These are phyloP conservation scores for Colletotrichum phormii DNA, from an alignment of 2,329 filamentous ascomycete genomes.

Conservation along the genomic window DNA sequence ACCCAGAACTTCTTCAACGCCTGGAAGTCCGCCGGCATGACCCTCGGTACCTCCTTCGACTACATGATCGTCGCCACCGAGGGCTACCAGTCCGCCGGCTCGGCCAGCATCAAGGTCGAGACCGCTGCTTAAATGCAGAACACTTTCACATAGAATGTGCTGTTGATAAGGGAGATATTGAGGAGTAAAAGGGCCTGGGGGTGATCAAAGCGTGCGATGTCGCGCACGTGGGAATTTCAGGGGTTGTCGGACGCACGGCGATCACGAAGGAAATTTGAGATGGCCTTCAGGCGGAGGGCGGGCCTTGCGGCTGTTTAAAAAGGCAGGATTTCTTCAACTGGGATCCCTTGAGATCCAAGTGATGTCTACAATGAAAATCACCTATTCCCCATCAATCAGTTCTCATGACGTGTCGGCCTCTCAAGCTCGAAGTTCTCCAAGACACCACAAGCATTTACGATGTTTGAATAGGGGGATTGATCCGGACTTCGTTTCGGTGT, in stretches of 20 bases:
- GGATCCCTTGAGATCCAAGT: background rate
- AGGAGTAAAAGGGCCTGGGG: too few relatives aligned
- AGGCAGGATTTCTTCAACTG: background rate
- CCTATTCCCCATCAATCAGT: background rate
- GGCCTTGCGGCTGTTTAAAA: background rate
- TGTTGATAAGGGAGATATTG: background rate
- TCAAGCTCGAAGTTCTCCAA: background rate
- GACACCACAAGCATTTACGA: background rate
- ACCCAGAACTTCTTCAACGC: constrained; percentile 63
- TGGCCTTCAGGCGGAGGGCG: background rate
- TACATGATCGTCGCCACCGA: constrained; percentile 68
- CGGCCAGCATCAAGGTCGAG: constrained; percentile 58
- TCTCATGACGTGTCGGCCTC: background rate
- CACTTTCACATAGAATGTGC: too few relatives aligned
- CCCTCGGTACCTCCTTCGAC: constrained; percentile 57
- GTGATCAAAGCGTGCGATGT: background rate
- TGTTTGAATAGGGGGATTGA: background rate
- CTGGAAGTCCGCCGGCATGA: constrained; percentile 61
- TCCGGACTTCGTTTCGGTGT: background rate
- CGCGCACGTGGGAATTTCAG: background rate
- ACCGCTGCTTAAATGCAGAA: constrained; percentile 21
- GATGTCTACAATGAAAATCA: background rate
- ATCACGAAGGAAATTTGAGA: background rate
- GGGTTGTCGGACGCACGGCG: background rate
- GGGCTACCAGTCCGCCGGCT: constrained; percentile 63